Conservation (phyloP, 805 yeast species). For the Starmerella bacillaris region DNA sequence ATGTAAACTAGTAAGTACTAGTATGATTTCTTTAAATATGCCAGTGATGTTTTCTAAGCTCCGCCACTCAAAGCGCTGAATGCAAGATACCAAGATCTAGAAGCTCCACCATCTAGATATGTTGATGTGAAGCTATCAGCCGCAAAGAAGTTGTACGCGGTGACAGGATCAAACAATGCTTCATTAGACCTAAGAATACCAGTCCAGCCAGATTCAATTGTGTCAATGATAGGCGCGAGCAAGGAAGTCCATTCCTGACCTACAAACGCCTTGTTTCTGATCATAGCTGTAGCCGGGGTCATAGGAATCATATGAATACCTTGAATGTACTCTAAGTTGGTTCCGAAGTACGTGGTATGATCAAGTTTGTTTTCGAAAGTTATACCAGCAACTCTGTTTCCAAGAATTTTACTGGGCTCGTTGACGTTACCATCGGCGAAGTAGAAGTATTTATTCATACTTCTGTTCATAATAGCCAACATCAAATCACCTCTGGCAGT, state of each 20-base stretch:
- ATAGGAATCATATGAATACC: slow-evolving; percentile 70
- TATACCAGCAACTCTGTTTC: slow-evolving; percentile 60
- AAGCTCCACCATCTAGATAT: slow-evolving; percentile 67
- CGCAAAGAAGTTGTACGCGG: slow-evolving; percentile 46
- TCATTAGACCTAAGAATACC: slow-evolving; percentile 54
- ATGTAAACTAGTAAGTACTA: no score
- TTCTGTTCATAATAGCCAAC: slow-evolving; percentile 36
- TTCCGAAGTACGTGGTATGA: slow-evolving; percentile 59
- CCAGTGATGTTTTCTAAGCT: not conserved
- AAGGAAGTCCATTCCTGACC: slow-evolving; percentile 42
- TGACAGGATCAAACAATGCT: slow-evolving; percentile 52
- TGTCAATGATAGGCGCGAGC: slow-evolving; percentile 31
- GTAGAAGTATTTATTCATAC: slow-evolving; percentile 39
- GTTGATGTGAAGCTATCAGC: slow-evolving; percentile 33
- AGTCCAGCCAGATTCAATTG: slow-evolving; percentile 35
- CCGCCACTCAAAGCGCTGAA: slow-evolving; percentile 33
- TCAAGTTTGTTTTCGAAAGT: slow-evolving; percentile 60
- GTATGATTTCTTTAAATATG: no score
- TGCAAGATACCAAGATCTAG: slow-evolving; percentile 71
- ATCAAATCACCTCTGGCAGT: slow-evolving; percentile 43
- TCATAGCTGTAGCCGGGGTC: slow-evolving; percentile 41
- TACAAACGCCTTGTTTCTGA: slow-evolving; percentile 36
- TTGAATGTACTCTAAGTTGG: slow-evolving; percentile 46
- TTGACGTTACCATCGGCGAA: slow-evolving; percentile 33
- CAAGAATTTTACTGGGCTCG: slow-evolving; percentile 36